These are phyloP conservation scores for Exophiala calicioides DNA, from an alignment of 2,329 filamentous ascomycete species.

Conservation along the genomic window DNA sequence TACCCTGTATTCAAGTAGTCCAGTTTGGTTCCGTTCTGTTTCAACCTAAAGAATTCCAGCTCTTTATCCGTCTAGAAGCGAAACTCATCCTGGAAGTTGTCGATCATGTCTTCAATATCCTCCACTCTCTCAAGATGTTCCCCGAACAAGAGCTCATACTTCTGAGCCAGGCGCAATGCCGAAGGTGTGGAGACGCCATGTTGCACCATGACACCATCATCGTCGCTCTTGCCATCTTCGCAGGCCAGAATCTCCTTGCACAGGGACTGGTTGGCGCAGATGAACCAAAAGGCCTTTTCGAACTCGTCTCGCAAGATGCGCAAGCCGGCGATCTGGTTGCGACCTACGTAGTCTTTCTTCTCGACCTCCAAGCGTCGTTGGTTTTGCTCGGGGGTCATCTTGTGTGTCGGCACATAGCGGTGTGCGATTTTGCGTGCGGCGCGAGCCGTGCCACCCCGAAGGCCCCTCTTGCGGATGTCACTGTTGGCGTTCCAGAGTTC, in stretches of 20 bases:
- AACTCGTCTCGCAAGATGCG: conserved; percentile 1
- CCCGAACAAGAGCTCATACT: neutral
- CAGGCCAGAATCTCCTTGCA: conserved; percentile 1
- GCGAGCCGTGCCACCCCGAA: conserved; percentile 19
- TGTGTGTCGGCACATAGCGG: conserved; percentile 5
- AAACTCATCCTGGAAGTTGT: conserved; percentile 6
- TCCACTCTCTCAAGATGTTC: neutral
- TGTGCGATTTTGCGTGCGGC: conserved; percentile 5
- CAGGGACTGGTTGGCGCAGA: neutral
- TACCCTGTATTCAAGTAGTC: too few relatives aligned
- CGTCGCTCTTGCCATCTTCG: too few relatives aligned
- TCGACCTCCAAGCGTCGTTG: conserved; percentile 14
- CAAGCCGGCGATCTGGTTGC: conserved; percentile 8
- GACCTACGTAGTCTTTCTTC: conserved; percentile 8
- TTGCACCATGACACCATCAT: neutral
- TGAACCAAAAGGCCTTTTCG: neutral
- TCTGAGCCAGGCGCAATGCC: neutral
- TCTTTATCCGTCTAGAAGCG: too few relatives aligned
- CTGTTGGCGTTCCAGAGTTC: conserved; percentile 13
- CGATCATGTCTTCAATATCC: conserved; percentile 10
- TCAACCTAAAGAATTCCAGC: too few relatives aligned
- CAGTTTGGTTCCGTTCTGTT: too few relatives aligned
- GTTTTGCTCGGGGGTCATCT: neutral
- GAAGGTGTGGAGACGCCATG: neutral
- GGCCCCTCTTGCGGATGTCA: conserved; percentile 17